Base-by-base conservation (phyloP, 306 rosid species). In the Alnus rubra region DNA sequence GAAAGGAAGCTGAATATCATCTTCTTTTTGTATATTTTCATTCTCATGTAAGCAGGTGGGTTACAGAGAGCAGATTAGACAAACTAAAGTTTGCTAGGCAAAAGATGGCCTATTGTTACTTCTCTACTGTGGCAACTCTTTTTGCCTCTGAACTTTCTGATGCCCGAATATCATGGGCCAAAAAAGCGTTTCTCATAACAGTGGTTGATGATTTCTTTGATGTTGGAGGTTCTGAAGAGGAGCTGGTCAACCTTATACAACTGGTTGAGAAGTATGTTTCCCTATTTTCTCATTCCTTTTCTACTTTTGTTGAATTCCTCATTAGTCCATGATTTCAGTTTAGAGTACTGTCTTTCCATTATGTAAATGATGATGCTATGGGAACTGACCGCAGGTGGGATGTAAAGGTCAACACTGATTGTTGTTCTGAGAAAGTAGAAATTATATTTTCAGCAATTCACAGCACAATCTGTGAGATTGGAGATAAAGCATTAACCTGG, bases 181-280 rank as follows among this genome's bases (percentile, higher is more conserved):
- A 95, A 79, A 88, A 76, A 51, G 95, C 92, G 58, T 89, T 92
- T 62, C 97, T 94, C 49, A 77, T 90, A 49, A 91, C 98, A 63
- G 90, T 86, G 77, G 93, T 95, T 12, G 97, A 92, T 85, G 97
- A 94, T 84, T 95, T 95, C 88, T 92, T 85, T 83, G 97, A 92
- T 28, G 74, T 89, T 60, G 91, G 95, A 15, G 83, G 95, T 76
- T 86, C 97, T 49, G 84, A 87, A 76, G 92, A 87, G 79, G 97
- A 95, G 83, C 76, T 85, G 55, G 48, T 82, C 71, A 88, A 90
- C 84, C 98, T 94, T 42, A 85, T 92, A 76, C 89, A 85, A 65
- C 83, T 94, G 70, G 80, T 94, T 47, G 87, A 92, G 84, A 81
- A 87, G 98, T 94, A 90, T 52, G 78, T 70, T 82, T 79, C 18